Percentiles rank a stretch among this genome's conserved stretches.
phyloP scores from a whole-genome alignment of 352 stramenopile species.

The Phytophthora cactorum region DNA sequence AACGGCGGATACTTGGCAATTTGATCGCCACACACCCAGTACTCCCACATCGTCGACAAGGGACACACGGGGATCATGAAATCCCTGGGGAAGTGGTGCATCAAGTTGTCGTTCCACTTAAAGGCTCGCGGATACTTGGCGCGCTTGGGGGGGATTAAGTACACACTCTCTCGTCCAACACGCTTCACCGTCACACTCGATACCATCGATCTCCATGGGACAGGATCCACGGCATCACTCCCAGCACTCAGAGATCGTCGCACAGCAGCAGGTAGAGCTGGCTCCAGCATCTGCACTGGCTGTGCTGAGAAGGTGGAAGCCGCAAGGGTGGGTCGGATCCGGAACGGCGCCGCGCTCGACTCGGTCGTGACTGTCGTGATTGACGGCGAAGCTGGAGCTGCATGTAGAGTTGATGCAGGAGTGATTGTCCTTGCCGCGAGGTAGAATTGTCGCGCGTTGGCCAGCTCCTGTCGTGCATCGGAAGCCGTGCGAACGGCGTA shows the following conservation, averaged over 20 bases:
- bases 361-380: neutral
- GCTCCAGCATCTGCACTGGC: neutral
- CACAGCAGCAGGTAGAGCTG: neutral
- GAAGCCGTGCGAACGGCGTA: slow-evolving; percentile 10
- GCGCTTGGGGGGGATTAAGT: slow-evolving; percentile 20
- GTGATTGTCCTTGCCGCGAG: slow-evolving; percentile 1
- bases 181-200: slow-evolving; percentile 13
- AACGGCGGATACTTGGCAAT: slow-evolving; percentile 27
- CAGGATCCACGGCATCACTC: neutral
- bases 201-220: neutral
- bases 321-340: slow-evolving; percentile 1
- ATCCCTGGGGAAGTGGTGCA: slow-evolving; percentile 32
- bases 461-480: slow-evolving; percentile 27
- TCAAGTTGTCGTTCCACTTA: slow-evolving; percentile 27
- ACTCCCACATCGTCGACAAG: slow-evolving; percentile 21
- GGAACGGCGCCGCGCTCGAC: neutral
- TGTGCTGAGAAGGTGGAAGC: neutral
- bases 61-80: slow-evolving; percentile 17
- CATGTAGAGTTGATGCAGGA: neutral
- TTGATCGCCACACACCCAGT: slow-evolving; percentile 25
- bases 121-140: slow-evolving; percentile 25
- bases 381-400: neutral
- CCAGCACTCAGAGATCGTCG: neutral
- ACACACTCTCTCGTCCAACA: slow-evolving; percentile 4
- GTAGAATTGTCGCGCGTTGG: slow-evolving; percentile 21